These are phyloP conservation scores for Miscanthus lutarioriparius DNA, from an alignment of 176 grass and related monocot species.

Conservation along the genomic window DNA sequence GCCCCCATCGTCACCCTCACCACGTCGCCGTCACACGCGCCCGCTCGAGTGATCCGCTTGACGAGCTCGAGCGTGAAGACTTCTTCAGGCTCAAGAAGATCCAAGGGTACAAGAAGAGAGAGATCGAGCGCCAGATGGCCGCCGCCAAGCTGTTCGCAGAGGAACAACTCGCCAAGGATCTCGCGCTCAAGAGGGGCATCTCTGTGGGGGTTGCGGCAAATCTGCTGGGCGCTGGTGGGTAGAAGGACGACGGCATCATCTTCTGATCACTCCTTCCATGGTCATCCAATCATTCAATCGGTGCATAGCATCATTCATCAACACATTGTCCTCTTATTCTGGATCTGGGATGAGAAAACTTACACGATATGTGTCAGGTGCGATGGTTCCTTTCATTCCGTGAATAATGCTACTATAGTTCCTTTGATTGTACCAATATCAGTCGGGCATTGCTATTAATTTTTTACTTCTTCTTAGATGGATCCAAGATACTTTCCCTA, in stretches of 20 bases:
- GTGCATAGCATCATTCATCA: conserved; percentile 28
- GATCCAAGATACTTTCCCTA: neutral
- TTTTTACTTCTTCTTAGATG: conserved; percentile 8
- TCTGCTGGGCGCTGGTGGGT: conserved; percentile 49
- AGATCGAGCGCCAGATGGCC: conserved; percentile 58
- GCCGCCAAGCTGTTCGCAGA: conserved; percentile 54
- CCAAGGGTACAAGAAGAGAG: conserved; percentile 83
- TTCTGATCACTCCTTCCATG: conserved; percentile 48
- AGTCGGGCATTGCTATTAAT: neutral
- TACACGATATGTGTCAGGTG: neutral
- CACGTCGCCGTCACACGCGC: too few relatives aligned
- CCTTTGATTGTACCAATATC: neutral
- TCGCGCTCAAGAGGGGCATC: conserved; percentile 76
- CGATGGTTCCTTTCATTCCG: neutral
- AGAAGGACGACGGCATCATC: conserved; percentile 87
- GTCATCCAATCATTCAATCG: conserved; percentile 40
- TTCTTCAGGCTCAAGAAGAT: conserved; percentile 98
- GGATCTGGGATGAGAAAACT: conserved; percentile 18
- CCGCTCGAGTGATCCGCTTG: too few relatives aligned
- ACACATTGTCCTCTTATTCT: neutral
- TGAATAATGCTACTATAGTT: neutral
- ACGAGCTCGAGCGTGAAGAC: conserved; percentile 94
- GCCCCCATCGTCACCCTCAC: too few relatives aligned
- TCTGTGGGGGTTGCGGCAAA: conserved; percentile 45
- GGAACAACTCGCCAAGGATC: conserved; percentile 57